Evolutionary conservation across 345 rosid species (phyloP).

Genomic region (Hibiscus mutabilis): DNA sequence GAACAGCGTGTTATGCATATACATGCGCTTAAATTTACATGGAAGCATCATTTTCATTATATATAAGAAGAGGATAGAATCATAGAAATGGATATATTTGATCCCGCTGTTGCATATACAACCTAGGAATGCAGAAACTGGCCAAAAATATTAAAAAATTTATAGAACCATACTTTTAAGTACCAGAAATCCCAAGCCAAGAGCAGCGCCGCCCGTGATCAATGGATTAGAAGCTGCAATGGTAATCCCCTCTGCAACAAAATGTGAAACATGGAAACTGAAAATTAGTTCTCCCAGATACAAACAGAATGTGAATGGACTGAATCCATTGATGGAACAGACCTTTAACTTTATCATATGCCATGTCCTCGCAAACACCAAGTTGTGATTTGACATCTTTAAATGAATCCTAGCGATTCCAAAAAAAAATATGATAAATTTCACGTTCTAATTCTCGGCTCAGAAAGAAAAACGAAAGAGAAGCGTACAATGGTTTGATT

Average conservation of each 20-base stretch:
- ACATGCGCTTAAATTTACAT: not conserved
- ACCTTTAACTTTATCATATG: conserved; percentile 69
- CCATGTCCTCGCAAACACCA: conserved; percentile 42
- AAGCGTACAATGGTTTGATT: conserved; percentile 2
- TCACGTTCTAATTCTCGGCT: not conserved
- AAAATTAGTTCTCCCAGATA: not conserved
- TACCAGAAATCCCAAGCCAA: conserved; percentile 50
- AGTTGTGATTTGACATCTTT: conserved; percentile 48
- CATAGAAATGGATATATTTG: not conserved
- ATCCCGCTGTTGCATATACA: not conserved
- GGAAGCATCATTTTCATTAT: not conserved
- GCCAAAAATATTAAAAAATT: too few relatives aligned
- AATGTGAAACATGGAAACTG: not conserved
- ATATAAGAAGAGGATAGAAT: not conserved
- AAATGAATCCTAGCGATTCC: conserved; percentile 40
- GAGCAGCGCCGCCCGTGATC: conserved; percentile 38
- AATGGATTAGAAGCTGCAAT: conserved; percentile 61
- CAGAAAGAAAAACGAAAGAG: not conserved
- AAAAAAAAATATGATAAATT: not conserved
- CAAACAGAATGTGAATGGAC: not conserved
- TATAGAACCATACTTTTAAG: conserved; percentile 45
- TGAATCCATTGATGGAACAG: not conserved
- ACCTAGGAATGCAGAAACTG: not conserved
- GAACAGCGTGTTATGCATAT: not conserved
- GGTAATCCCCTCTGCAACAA: conserved; percentile 52